Evolutionary conservation across 192 early-diverging fungal genomes (phyloP).

Genomic region (Backusella liffmaniae): DNA sequence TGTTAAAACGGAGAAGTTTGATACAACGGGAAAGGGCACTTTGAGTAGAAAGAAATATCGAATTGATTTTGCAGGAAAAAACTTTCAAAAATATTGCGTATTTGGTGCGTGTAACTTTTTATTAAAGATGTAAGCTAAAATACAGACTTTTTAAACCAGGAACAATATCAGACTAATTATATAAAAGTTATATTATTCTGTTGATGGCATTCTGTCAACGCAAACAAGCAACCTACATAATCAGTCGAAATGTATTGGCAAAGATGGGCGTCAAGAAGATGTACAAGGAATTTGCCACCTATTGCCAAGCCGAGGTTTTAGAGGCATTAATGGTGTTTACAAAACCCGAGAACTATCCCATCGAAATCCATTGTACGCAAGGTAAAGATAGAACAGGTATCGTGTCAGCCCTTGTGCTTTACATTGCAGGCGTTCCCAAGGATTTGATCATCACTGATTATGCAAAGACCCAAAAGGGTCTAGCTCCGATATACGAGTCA

Average conservation of each 20-base stretch:
- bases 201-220: constrained; percentile 32
- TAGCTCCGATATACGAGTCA: constrained; percentile 43
- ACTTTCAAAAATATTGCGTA: constrained; percentile 22
- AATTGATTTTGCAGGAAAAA: constrained; percentile 30
- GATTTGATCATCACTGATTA: constrained; percentile 59
- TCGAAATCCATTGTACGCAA: constrained; percentile 65
- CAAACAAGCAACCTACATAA: constrained; percentile 23
- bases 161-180: not conserved
- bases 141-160: not conserved
- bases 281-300: constrained; percentile 40
- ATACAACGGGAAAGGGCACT: not conserved
- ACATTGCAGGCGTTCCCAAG: constrained; percentile 53
- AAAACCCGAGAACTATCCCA: constrained; percentile 54
- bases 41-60: constrained; percentile 19
- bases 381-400: constrained; percentile 73
- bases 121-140: constrained; percentile 28
- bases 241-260: constrained; percentile 30
- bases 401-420: constrained; percentile 52
- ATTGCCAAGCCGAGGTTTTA: constrained; percentile 38
- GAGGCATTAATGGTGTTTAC: constrained; percentile 54
- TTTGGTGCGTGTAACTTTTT: constrained; percentile 3
- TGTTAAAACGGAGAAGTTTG: not conserved
- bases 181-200: constrained; percentile 30
- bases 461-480: constrained; percentile 44
- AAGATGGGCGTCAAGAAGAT: constrained; percentile 43